Conservation (phyloP, 2,329 filamentous ascomycete genomes). For the Onygenales sp. region DNA sequence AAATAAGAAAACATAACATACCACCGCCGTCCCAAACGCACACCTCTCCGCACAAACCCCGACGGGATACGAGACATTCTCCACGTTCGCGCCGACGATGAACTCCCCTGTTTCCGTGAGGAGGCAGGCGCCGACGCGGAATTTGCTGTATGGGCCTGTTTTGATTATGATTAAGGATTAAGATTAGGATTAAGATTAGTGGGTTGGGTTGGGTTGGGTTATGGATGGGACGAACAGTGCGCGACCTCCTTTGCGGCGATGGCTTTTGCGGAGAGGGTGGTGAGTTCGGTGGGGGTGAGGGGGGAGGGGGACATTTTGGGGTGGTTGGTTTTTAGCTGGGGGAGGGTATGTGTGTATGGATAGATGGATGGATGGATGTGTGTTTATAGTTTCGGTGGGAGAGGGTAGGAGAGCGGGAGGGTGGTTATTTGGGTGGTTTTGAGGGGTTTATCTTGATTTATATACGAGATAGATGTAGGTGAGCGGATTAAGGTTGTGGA, state of each 20-base stretch:
- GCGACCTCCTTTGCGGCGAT: slow-evolving; percentile 65
- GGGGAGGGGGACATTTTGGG: slow-evolving; percentile 9
- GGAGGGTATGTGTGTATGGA: background rate
- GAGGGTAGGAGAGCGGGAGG: too few species aligned
- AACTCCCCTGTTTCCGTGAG: slow-evolving; percentile 50
- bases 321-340: background rate
- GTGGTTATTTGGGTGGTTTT: too few species aligned
- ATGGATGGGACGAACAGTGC: slow-evolving; percentile 54
- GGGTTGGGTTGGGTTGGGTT: background rate
- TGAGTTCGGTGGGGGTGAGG: slow-evolving; percentile 56
- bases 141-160: slow-evolving; percentile 72
- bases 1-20: slow-evolving; percentile 16
- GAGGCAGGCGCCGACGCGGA: slow-evolving; percentile 78
- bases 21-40: slow-evolving; percentile 72
- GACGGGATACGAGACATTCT: slow-evolving; percentile 88
- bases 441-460: too few species aligned
- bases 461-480: too few species aligned
- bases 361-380: background rate
- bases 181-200: background rate
- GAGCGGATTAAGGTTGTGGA: too few species aligned
- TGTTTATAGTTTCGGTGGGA: too few species aligned
- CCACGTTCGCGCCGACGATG: slow-evolving; percentile 75
- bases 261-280: slow-evolving; percentile 52
- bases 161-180: background rate
- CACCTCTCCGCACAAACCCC: slow-evolving; percentile 93